phyloP scores from a whole-genome alignment of 305 asterid genomes.

The Ilex paraguariensis region DNA sequence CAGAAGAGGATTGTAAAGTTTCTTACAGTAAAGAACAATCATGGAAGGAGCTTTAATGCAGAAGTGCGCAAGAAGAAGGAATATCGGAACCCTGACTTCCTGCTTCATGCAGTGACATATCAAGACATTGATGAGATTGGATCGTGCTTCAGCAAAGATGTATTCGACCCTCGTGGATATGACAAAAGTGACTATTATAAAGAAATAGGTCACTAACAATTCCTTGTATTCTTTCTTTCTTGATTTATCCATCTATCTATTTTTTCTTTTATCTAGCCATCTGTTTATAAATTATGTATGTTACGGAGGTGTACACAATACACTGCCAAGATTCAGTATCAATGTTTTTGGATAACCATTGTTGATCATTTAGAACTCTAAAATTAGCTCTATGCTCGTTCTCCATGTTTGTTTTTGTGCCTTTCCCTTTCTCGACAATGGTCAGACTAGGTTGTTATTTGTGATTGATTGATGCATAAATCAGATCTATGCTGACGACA shows the following conservation, averaged over 20 bases:
- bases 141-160: constrained; percentile 87
- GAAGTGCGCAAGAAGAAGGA: constrained; percentile 95
- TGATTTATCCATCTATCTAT: constrained; percentile 3
- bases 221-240: constrained; percentile 8
- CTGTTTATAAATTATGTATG: constrained; percentile 5
- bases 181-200: constrained; percentile 85
- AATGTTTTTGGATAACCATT: no score
- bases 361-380: no score
- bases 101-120: constrained; percentile 91
- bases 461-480: no score
- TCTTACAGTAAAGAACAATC: constrained; percentile 55
- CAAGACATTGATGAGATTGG: constrained; percentile 94
- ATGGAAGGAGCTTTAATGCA: constrained; percentile 81
- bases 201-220: constrained; percentile 58
- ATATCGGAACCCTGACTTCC: constrained; percentile 94
- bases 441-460: no score
- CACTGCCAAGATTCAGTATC: no score
- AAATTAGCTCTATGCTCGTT: no score
- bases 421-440: no score
- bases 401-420: no score
- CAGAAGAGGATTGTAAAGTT: constrained; percentile 72
- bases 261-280: background rate
- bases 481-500: no score
- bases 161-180: constrained; percentile 96
- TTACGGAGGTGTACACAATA: no score